Evolutionary conservation across 306 rosid species (phyloP).

Genomic region (Vigna nakashimae): DNA sequence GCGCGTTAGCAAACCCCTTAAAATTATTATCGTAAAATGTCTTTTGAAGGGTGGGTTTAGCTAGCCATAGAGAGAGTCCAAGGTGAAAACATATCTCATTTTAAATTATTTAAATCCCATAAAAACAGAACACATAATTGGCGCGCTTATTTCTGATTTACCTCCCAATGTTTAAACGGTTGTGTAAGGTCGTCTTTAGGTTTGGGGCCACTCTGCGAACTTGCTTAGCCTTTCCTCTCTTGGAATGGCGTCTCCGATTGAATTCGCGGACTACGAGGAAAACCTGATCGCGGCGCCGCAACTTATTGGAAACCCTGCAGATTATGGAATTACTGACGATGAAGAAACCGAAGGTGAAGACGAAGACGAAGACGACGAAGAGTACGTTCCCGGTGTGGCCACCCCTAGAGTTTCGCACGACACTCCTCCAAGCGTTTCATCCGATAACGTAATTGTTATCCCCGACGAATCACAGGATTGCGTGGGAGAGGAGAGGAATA

Average conservation of each 20-base stretch:
- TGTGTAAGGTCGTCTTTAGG: neutral
- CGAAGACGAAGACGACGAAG: slow-evolving; percentile 36
- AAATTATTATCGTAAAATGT: too few species aligned
- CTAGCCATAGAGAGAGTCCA: too few species aligned
- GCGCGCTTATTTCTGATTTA: neutral
- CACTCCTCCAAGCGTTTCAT: slow-evolving; percentile 26
- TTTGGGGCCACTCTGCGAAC: neutral
- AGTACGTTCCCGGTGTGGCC: slow-evolving; percentile 28
- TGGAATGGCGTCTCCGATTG: neutral
- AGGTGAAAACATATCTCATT: too few species aligned
- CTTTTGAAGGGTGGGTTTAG: too few species aligned
- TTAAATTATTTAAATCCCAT: too few species aligned
- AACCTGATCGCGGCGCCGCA: neutral
- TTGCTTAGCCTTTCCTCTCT: neutral
- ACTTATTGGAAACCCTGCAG: slow-evolving; percentile 2
- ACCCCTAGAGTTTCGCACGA: slow-evolving; percentile 46
- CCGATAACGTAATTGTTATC: slow-evolving; percentile 31
- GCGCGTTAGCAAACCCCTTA: too few species aligned
- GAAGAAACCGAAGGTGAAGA: slow-evolving; percentile 44
- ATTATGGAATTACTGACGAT: neutral
- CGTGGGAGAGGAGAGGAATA: slow-evolving; percentile 53
- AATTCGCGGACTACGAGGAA: too few species aligned
- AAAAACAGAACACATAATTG: neutral
- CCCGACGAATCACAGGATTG: slow-evolving; percentile 25
- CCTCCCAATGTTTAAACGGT: neutral